phyloP scores from a whole-genome alignment of 2,329 filamentous ascomycete species.

The Aspergillus sergii region DNA sequence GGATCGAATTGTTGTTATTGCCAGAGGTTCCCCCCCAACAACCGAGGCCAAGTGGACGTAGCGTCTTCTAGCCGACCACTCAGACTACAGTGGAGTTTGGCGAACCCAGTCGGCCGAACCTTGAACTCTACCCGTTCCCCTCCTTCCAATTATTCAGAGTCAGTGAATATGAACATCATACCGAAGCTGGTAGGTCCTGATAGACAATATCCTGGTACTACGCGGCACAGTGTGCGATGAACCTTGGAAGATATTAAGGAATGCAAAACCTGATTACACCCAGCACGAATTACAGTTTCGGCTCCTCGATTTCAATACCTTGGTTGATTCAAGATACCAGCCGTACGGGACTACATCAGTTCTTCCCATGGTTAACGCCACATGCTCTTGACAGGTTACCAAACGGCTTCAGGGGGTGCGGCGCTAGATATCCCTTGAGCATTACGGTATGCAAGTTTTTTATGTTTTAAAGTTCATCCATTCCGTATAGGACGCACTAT shows the following conservation, averaged over 20 bases:
- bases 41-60: slow-evolving; percentile 12
- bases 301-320: background rate
- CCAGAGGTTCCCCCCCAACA: slow-evolving; percentile 9
- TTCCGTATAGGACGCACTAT: background rate
- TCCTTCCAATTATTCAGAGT: background rate
- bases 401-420: background rate
- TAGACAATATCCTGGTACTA: background rate
- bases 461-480: background rate
- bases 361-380: slow-evolving; percentile 8
- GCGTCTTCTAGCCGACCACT: background rate
- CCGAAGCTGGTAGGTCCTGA: slow-evolving; percentile 1
- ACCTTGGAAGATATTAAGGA: background rate
- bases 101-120: slow-evolving; percentile 12
- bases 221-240: background rate
- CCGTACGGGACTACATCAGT: slow-evolving; percentile 3
- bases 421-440: background rate
- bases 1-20: slow-evolving; percentile 2
- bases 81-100: slow-evolving; percentile 6
- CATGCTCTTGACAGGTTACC: background rate
- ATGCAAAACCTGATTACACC: background rate
- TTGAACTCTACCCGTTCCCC: slow-evolving; percentile 1
- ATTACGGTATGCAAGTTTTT: background rate
- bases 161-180: background rate
- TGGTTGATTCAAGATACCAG: slow-evolving; percentile 9
- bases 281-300: background rate